phyloP scores from a whole-genome alignment of 2,329 filamentous ascomycete species.

The Fonsecaea nubica region DNA sequence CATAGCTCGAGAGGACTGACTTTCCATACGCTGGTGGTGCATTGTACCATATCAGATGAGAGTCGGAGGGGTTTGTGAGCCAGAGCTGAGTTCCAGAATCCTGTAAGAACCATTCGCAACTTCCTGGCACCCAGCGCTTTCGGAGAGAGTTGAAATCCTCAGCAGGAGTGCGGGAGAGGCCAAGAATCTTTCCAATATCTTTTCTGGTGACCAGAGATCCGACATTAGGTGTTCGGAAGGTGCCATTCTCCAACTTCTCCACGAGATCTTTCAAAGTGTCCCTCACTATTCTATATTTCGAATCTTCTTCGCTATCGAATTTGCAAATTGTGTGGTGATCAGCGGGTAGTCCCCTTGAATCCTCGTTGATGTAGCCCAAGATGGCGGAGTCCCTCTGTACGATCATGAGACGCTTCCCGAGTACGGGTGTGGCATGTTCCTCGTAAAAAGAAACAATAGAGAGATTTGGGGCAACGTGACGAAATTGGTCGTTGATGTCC shows the following conservation, averaged over 20 bases:
- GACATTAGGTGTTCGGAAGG: neutral
- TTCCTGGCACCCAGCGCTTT: slow-evolving; percentile 26
- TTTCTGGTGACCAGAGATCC: neutral
- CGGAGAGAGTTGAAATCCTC: slow-evolving; percentile 29
- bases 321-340: slow-evolving; percentile 47
- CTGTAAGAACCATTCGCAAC: slow-evolving; percentile 32
- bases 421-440: slow-evolving; percentile 41
- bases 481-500: slow-evolving; percentile 56
- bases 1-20: slow-evolving; percentile 42
- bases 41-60: slow-evolving; percentile 42
- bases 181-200: slow-evolving; percentile 19
- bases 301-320: slow-evolving; percentile 40
- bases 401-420: neutral
- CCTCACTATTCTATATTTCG: slow-evolving; percentile 39
- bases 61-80: slow-evolving; percentile 21
- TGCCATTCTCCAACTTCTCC: slow-evolving; percentile 9
- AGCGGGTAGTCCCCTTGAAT: slow-evolving; percentile 46
- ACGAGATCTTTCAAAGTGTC: slow-evolving; percentile 27
- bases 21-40: slow-evolving; percentile 45
- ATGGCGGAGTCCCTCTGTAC: slow-evolving; percentile 52
- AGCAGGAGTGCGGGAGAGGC: neutral
- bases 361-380: slow-evolving; percentile 53
- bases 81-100: slow-evolving; percentile 11
- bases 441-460: slow-evolving; percentile 58
- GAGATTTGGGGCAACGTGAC: slow-evolving; percentile 47